Evolutionary conservation across 345 rosid genomes (phyloP).

Genomic region (Populus davidiana): DNA sequence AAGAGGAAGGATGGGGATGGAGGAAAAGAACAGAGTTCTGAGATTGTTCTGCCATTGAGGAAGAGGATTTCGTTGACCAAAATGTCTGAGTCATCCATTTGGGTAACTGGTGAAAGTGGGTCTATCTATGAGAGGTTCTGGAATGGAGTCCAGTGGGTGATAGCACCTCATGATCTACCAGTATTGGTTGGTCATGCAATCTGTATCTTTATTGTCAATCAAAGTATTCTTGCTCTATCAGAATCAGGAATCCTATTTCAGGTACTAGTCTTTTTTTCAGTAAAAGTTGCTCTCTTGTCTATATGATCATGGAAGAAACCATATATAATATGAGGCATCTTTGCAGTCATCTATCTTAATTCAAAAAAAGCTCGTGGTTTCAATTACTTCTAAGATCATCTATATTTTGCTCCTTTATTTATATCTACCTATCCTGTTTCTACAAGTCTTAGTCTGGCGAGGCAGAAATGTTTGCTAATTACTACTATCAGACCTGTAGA

Average conservation of each 20-base stretch:
- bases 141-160: slow-evolving; percentile 75
- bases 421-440: background rate
- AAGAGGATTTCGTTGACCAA: slow-evolving; percentile 56
- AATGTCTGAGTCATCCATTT: slow-evolving; percentile 59
- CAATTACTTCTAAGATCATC: background rate
- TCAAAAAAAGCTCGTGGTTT: background rate
- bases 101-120: slow-evolving; percentile 72
- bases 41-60: slow-evolving; percentile 39
- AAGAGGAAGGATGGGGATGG: slow-evolving; percentile 21
- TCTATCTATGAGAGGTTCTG: slow-evolving; percentile 66
- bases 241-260: slow-evolving; percentile 56
- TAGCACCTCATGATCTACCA: slow-evolving; percentile 62
- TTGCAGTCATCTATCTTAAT: background rate
- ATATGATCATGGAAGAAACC: background rate
- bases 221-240: slow-evolving; percentile 58
- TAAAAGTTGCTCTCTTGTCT: background rate
- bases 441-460: background rate
- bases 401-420: background rate
- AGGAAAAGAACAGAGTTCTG: slow-evolving; percentile 19
- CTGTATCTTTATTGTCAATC: slow-evolving; percentile 51
- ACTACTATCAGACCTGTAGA: background rate
- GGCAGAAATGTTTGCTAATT: background rate
- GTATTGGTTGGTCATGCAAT: slow-evolving; percentile 41
- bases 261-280: slow-evolving; percentile 30
- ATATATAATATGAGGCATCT: background rate